Evolutionary conservation across 805 yeast species (phyloP), one percentile per base, ranked within the genome.

Genomic region (Candida sakaeoensis): DNA sequence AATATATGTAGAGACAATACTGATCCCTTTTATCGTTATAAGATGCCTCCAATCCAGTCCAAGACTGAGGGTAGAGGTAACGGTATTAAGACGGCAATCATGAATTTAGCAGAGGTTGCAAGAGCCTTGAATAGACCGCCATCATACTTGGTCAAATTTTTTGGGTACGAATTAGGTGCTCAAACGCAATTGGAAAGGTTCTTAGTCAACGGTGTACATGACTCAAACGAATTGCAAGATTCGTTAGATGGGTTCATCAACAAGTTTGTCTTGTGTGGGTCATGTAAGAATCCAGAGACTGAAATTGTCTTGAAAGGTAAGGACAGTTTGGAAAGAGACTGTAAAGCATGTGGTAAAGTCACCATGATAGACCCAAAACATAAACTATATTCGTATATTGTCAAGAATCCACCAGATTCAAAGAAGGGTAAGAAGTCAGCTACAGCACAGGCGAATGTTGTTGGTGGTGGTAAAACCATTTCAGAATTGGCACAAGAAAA

Each of bases 11-110:
- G 99, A 74, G 96, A 89, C 59, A 93, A 91, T 74, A 81, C 85
- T 57, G 99, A 93, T 72, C 97, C 97, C 33, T 93, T 93, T 66
- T 93, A 93, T 80, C 96, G 99, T 74, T 93, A 93, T 70, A 93
- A 93, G 74, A 93, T 93, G 99, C 99, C 99, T 60, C 85, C 95
- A 31, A 83, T 93, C 67, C 95, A 86, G 70, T 86, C 96, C 52
- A 93, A 93, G 76, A 87, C 87, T 50, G 98, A 93, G 72, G 99
- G 99, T 65, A 80, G 96, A 63, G 99, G 99, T 72, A 93, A 93
- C 71, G 99, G 99, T 81, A 93, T 93, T 69, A 90, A 89, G 65
- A 93, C 99, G 17, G 95, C 91, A 40, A 82, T 93, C 42, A 79
- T 88, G 51, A 93, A 93, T 67, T 80, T 88, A 40, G 70, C 85